These are phyloP conservation scores for Corylus heterophylla DNA, from an alignment of 306 rosid genomes.

Conservation along the genomic window DNA sequence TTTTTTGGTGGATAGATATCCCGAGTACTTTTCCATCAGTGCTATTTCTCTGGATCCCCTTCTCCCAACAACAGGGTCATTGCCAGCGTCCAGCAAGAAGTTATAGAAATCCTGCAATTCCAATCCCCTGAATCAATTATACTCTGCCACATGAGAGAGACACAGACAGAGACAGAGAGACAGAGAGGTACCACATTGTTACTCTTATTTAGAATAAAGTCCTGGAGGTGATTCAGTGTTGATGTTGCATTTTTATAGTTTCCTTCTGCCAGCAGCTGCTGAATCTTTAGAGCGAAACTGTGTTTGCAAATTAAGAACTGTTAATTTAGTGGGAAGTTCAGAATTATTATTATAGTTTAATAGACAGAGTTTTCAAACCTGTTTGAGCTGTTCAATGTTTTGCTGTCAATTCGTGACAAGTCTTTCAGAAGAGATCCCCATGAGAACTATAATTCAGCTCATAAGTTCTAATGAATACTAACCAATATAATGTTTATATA, in stretches of 20 bases:
- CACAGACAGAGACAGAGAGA: no score
- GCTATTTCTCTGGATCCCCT: neutral
- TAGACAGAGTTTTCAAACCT: no score
- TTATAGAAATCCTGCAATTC: slow-evolving; percentile 4
- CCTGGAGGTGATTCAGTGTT: neutral
- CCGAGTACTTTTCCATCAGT: neutral
- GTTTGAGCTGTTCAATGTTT: neutral
- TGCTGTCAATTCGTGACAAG: neutral
- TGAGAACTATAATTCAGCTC: neutral
- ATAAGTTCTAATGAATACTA: neutral
- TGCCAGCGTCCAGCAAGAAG: neutral
- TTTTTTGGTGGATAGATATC: neutral
- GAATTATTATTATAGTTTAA: no score
- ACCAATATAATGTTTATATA: no score
- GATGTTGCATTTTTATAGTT: neutral
- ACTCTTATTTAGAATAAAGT: neutral
- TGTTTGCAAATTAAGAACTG: no score
- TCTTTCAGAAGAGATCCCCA: slow-evolving; percentile 6
- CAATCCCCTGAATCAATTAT: neutral
- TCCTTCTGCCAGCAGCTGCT: neutral
- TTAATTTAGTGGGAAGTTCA: no score
- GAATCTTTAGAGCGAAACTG: neutral
- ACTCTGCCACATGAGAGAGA: neutral
- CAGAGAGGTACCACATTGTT: neutral
- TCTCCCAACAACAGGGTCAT: neutral